Percentiles rank a stretch among this genome's conserved stretches.
phyloP scores from a whole-genome alignment of 495 filamentous ascomycete species.

The Xylaria palmicola region DNA sequence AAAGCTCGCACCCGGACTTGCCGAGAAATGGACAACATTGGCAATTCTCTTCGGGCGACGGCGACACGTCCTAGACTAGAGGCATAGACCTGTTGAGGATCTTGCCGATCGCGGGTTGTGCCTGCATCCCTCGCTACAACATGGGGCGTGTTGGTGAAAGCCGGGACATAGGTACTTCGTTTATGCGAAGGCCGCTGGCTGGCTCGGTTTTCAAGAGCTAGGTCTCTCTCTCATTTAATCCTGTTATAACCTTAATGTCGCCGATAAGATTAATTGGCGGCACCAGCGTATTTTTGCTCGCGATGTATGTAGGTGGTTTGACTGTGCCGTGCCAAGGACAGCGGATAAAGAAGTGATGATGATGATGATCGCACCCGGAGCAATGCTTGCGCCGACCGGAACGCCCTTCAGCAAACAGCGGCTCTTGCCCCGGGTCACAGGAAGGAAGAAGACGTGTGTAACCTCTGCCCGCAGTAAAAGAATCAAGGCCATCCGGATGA shows the following conservation, averaged over 20 bases:
- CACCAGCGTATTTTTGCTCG: slow-evolving; percentile 49
- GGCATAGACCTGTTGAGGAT: slow-evolving; percentile 26
- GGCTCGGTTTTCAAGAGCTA: slow-evolving; percentile 32
- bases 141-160: slow-evolving; percentile 40
- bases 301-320: slow-evolving; percentile 42
- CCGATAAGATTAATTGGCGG: background rate
- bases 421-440: too few species aligned
- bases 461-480: too few species aligned
- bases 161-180: slow-evolving; percentile 38
- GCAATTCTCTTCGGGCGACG: slow-evolving; percentile 39
- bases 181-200: slow-evolving; percentile 38
- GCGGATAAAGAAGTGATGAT: slow-evolving; percentile 48
- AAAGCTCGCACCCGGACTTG: slow-evolving; percentile 38
- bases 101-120: slow-evolving; percentile 23
- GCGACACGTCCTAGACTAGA: slow-evolving; percentile 36
- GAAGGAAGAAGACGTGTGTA: too few species aligned
- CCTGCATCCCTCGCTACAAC: slow-evolving; percentile 30
- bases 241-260: too few species aligned
- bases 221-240: too few species aligned
- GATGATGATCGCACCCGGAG: slow-evolving; percentile 48
- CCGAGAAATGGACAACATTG: slow-evolving; percentile 41
- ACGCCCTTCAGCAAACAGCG: slow-evolving; percentile 12
- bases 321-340: slow-evolving; percentile 32
- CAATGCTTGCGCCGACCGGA: slow-evolving; percentile 21
- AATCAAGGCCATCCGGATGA: too few species aligned